Conservation (phyloP, 805 yeast genomes). For the Nakazawaea holstii region DNA sequence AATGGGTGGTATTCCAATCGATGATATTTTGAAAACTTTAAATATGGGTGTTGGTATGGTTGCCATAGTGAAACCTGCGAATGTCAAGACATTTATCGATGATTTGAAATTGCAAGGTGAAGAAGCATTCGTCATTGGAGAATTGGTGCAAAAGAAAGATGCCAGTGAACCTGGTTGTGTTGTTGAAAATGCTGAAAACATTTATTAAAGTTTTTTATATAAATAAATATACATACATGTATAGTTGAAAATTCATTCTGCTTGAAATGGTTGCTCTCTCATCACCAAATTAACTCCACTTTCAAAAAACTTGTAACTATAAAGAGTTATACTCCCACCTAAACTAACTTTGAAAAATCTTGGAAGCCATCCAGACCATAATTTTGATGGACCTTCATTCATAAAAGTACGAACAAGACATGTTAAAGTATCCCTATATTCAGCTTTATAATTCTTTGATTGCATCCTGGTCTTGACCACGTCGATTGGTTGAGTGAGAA, state of each 20-base stretch:
- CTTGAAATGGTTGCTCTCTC: slow-evolving; percentile 30
- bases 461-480: slow-evolving; percentile 85
- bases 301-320: slow-evolving; percentile 56
- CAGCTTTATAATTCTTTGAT: slow-evolving; percentile 54
- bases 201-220: slow-evolving; percentile 24
- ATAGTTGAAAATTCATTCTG: background rate
- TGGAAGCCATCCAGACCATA: slow-evolving; percentile 61
- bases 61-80: slow-evolving; percentile 65
- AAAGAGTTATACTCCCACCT: slow-evolving; percentile 65
- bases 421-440: slow-evolving; percentile 58
- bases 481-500: slow-evolving; percentile 83
- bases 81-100: slow-evolving; percentile 51
- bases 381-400: slow-evolving; percentile 37
- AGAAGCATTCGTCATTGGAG: slow-evolving; percentile 66
- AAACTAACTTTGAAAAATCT: slow-evolving; percentile 65
- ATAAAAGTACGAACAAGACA: slow-evolving; percentile 45
- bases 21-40: slow-evolving; percentile 84
- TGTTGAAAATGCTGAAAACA: slow-evolving; percentile 40
- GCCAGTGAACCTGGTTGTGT: slow-evolving; percentile 56
- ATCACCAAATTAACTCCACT: slow-evolving; percentile 32
- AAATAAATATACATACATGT: background rate
- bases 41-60: slow-evolving; percentile 98
- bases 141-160: slow-evolving; percentile 41
- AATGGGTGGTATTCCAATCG: slow-evolving; percentile 83
- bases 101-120: slow-evolving; percentile 65